A percentile compares a stretch with the other conserved stretches of the same genome.
Conservation (phyloP, 139 green algal species). For the Picochlorum costavermella region DNA sequence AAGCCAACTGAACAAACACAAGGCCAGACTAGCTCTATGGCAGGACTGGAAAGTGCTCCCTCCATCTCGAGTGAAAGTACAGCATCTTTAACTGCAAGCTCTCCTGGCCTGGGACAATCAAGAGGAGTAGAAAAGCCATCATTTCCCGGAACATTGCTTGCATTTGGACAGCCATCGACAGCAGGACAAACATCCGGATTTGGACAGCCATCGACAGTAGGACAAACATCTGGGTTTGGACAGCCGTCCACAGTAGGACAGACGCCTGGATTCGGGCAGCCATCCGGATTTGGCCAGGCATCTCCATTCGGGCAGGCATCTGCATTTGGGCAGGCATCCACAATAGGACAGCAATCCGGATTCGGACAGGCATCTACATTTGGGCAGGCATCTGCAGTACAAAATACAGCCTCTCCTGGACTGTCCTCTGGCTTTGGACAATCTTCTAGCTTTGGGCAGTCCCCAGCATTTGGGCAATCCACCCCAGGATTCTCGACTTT, state of each 20-base stretch:
- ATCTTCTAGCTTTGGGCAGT: constrained; percentile 9
- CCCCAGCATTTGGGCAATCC: constrained; percentile 11
- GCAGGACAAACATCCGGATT: too few relatives aligned
- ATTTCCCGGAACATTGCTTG: background rate
- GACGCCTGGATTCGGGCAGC: constrained; percentile 2
- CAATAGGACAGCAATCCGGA: constrained; percentile 7
- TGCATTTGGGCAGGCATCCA: constrained; percentile 11
- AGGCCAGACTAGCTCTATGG: too few relatives aligned
- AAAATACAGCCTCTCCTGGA: constrained; percentile 1
- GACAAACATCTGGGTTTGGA: background rate
- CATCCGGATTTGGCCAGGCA: constrained; percentile 7
- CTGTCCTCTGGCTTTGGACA: constrained; percentile 13
- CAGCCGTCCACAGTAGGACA: background rate
- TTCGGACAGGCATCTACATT: too few relatives aligned
- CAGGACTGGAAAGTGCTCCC: too few relatives aligned
- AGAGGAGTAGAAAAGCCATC: constrained; percentile 4
- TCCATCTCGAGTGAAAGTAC: too few relatives aligned
- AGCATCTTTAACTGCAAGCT: constrained; percentile 1
- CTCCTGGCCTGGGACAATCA: constrained; percentile 6
- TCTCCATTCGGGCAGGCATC: constrained; percentile 1
- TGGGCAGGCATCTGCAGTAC: too few relatives aligned
- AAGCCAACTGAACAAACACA: background rate
- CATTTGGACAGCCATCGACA: too few relatives aligned
- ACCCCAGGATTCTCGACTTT: background rate
- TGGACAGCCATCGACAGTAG: background rate